Evolutionary conservation across 2,329 filamentous ascomycete species (phyloP), one percentile per base, ranked within the genome.

Genomic region (Tolypocladium ophioglossoides): DNA sequence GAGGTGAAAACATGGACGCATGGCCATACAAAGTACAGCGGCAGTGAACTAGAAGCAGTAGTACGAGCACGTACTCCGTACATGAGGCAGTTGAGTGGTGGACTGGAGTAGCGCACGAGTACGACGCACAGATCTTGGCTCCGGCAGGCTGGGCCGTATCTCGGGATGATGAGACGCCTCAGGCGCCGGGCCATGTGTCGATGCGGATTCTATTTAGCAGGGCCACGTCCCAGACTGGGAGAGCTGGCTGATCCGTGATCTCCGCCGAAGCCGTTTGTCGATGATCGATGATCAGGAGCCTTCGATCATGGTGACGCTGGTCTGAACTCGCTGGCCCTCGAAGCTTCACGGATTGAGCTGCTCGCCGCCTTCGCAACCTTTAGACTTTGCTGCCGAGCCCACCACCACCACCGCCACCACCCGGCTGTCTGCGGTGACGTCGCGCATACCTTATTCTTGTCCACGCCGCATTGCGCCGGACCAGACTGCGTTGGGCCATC

Each of bases 101-200:
- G 12, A 7, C 16, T 38, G 14, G 37, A 12, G 40, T 6, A 24
- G 40, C 40, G 24, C 27, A 24, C n/a, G 40, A 22, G 41, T 11
- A 24, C 24, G 11, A 27, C 24, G 41, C 41, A 24, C 41, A 46
- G 20, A 24, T 20, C 22, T 41, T 50, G 14, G 20, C 44, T 50
- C 52, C 47, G 44, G 44, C 44, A 34, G 44, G 11, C 44, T 48
- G 44, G 44, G 44, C 44, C 27, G 27, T 18, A 32, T 48, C 27
- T 48, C 44, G 44, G 50, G 53, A 52, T 55, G 40, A 52, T 53
- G 51, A 55, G 51, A 53, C 54, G 51, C 54, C 54, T 53, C 51
- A 53, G 54, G 38, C 50, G 38, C 51, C 37, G 52, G 27, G 14
- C 41, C 41, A n/a, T 30, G 41, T 24, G 27, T 47, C 41, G 41